Evolutionary conservation across 2,329 filamentous ascomycete species (phyloP), one percentile per base, ranked within the genome.

Genomic region (Scedosporium dehoogii): DNA sequence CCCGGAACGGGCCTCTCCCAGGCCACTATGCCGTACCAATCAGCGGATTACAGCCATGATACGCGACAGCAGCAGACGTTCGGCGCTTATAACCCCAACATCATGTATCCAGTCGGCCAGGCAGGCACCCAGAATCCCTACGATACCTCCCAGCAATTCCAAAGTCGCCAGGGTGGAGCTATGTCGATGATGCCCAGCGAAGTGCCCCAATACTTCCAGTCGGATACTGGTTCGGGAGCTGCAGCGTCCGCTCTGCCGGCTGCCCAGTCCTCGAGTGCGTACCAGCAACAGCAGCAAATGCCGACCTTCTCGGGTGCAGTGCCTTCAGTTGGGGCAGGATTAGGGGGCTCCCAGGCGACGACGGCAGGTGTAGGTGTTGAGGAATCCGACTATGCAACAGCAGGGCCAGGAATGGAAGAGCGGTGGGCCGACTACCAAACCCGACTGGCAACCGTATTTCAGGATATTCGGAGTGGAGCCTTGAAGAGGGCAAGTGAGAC

Each of bases 101-200:
- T 93, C 78, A 87, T 94, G 82, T 96, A 96, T 79, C 87, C 86
- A 76, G 88, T 92, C 70, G 79, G 82, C 71, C 86, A 87, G 72
- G 78, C 85, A 70, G 79, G 78, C 65, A 76, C 80, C 66, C 83
- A 85, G 75, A 79, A 78, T 76, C 73, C 84, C 78, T 80, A 88
- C 76, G 96, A 96, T 78, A 89, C 93, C 74, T 78, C 85, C 71
- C 85, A 87, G 72, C 87, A 87, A 71, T 96, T 91, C 78, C 82
- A 87, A 70, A 79, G 86, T 68, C 87, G 89, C 78, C 89, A 91
- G 72, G 84, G 88, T 76, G 85, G 88, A 80, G 85, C 83, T 65
- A 84, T 94, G 76, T 89, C 91, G 73, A 89, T 91, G 76, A 81
- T 92, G 73, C 78, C 86, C 48, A 69, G 76, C 64, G 78, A 79